Percentiles rank a stretch among this genome's conserved stretches.
Evolutionary conservation across 768 basidiomycete genomes (phyloP).

Genomic region (Auricularia auricula-judae): DNA sequence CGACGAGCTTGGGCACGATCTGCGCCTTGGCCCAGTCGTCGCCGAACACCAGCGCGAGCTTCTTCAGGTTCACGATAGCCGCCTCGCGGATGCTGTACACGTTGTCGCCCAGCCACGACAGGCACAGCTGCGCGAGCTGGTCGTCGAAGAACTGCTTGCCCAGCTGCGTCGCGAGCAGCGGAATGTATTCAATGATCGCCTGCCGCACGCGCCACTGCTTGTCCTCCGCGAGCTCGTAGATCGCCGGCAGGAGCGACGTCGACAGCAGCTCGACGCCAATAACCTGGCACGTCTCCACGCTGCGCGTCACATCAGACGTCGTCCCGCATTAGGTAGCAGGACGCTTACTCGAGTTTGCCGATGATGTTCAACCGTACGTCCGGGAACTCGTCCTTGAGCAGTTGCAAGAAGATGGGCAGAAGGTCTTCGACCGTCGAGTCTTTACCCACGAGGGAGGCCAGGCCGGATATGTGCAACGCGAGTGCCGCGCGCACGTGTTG

Average conservation of each 20-base stretch:
- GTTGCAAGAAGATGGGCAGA: slow-evolving; percentile 90
- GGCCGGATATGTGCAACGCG: slow-evolving; percentile 90
- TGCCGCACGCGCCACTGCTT: slow-evolving; percentile 99
- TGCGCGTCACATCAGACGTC: not conserved
- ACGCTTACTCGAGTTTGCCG: slow-evolving; percentile 94
- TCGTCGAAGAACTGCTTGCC: slow-evolving; percentile 97
- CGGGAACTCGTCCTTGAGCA: slow-evolving; percentile 97
- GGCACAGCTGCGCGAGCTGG: slow-evolving; percentile 90
- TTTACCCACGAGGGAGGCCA: slow-evolving; percentile 87
- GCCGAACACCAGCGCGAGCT: slow-evolving; percentile 95
- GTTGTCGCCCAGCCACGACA: slow-evolving; percentile 98
- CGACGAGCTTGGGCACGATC: slow-evolving; percentile 94
- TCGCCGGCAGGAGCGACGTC: slow-evolving; percentile 91
- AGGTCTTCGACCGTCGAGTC: slow-evolving; percentile 93
- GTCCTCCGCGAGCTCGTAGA: slow-evolving; percentile 96
- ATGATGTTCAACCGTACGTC: slow-evolving; percentile 97
- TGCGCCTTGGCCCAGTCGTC: slow-evolving; percentile 92
- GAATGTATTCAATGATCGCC: slow-evolving; percentile 99
- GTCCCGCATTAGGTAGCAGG: not conserved
- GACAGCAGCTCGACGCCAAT: slow-evolving; percentile 94
- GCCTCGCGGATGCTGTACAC: slow-evolving; percentile 98
- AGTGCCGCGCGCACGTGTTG: slow-evolving; percentile 97
- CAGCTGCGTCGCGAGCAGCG: slow-evolving; percentile 95
- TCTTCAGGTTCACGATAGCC: slow-evolving; percentile 94
- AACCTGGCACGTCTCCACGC: slow-evolving; percentile 35